phyloP scores from a whole-genome alignment of 2,329 filamentous ascomycete species.

The Cordyceps cateniannulata region DNA sequence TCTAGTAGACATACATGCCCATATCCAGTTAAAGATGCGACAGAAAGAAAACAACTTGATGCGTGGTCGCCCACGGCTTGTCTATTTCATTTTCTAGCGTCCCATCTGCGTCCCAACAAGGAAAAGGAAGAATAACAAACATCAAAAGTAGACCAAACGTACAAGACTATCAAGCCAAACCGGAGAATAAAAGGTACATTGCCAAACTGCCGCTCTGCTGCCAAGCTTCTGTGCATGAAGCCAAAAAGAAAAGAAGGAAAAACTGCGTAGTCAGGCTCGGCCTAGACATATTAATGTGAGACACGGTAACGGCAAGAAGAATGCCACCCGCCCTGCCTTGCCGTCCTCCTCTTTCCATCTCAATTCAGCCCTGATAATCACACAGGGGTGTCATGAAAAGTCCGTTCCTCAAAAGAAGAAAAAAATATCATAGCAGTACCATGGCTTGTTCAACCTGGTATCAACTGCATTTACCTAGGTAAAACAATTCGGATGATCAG shows the following conservation, averaged over 20 bases:
- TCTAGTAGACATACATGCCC: background rate
- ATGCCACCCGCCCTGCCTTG: background rate
- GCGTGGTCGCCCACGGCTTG: background rate
- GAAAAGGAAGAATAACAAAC: background rate
- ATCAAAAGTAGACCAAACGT: background rate
- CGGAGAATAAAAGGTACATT: background rate
- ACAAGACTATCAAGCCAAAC: background rate
- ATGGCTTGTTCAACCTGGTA: too few relatives aligned
- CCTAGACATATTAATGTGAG: slow-evolving; percentile 2
- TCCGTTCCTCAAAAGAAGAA: background rate
- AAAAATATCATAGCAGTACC: too few relatives aligned
- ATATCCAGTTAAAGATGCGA: background rate
- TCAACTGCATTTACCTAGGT: too few relatives aligned
- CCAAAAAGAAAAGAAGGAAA: background rate
- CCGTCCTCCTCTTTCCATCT: background rate
- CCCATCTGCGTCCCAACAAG: background rate
- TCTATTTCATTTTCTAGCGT: background rate
- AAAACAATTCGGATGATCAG: slow-evolving; percentile 2
- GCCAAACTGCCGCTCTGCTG: background rate
- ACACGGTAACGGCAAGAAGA: background rate
- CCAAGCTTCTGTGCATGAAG: slow-evolving; percentile 1
- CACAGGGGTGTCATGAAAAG: background rate
- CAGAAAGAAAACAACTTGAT: background rate
- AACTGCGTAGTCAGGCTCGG: background rate
- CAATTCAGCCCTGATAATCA: background rate